phyloP scores from a whole-genome alignment of 345 rosid species.

The Raphanus sativus region DNA sequence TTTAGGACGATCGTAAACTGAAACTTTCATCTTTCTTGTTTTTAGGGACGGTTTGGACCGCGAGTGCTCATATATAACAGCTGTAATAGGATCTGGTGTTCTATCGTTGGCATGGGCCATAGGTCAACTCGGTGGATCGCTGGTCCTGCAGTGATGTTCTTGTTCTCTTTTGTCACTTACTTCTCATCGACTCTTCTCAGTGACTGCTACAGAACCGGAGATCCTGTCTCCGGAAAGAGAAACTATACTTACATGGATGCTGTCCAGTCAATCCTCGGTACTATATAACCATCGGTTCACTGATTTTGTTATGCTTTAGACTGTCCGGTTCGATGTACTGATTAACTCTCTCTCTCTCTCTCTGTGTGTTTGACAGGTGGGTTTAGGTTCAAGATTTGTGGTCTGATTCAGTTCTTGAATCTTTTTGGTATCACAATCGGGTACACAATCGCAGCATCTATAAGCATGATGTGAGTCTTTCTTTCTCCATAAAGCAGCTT shows the following conservation, averaged over 20 bases:
- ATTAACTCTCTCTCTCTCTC: too few species aligned
- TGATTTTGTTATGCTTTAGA: not conserved
- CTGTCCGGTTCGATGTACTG: not conserved
- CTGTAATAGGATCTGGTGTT: slow-evolving; percentile 88
- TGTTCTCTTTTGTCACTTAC: slow-evolving; percentile 70
- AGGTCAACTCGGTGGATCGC: slow-evolving; percentile 92
- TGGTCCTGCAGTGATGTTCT: slow-evolving; percentile 72
- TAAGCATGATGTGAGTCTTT: slow-evolving; percentile 69
- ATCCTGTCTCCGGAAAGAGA: slow-evolving; percentile 59
- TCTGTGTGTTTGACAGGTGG: slow-evolving; percentile 55
- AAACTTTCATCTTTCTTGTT: not conserved
- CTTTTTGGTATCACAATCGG: slow-evolving; percentile 73
- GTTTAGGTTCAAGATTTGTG: slow-evolving; percentile 60
- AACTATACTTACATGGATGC: slow-evolving; percentile 82
- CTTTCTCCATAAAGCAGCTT: not conserved
- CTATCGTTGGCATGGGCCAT: slow-evolving; percentile 83
- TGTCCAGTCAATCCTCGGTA: slow-evolving; percentile 74
- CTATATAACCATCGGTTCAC: too few species aligned
- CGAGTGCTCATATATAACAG: slow-evolving; percentile 88
- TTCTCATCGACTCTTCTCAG: slow-evolving; percentile 69
- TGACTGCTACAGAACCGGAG: slow-evolving; percentile 70
- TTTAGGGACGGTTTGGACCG: slow-evolving; percentile 75
- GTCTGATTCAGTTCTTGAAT: slow-evolving; percentile 61
- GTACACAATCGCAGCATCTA: slow-evolving; percentile 75
- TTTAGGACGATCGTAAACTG: not conserved